Evolutionary conservation across 23 red algal species (phyloP).

Genomic region (Pyropia haitanensis): DNA sequence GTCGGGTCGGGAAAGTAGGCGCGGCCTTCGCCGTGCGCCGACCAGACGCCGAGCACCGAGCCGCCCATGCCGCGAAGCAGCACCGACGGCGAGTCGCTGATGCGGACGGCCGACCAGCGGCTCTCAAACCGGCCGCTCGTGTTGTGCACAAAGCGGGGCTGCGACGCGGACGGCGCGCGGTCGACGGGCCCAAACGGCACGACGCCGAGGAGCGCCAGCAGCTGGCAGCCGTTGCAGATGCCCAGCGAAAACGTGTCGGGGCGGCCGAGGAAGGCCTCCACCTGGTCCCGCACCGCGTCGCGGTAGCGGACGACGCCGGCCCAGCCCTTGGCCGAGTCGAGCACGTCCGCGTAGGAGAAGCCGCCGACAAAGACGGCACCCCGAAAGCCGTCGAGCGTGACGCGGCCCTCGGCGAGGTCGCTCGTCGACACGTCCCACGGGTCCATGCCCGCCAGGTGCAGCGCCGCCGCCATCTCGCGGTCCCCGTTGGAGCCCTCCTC

Average conservation of each 20-base stretch:
- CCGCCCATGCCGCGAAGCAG: conserved; percentile 82
- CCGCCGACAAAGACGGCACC: conserved; percentile 91
- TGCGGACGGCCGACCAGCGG: conserved; percentile 54
- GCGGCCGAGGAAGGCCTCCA: conserved; percentile 69
- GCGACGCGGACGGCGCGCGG: conserved; percentile 3
- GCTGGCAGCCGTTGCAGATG: conserved; percentile 97
- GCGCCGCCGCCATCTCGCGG: conserved; percentile 88
- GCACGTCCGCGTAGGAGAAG: conserved; percentile 94
- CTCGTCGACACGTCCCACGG: conserved; percentile 69
- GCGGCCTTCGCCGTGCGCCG: conserved; percentile 92
- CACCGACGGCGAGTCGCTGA: conserved; percentile 42
- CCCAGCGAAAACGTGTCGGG: conserved; percentile 92
- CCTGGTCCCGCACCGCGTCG: conserved; percentile 32
- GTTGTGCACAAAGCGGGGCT: conserved; percentile 84
- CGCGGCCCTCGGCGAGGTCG: conserved; percentile 39
- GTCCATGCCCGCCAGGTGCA: conserved; percentile 90
- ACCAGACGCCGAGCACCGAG: conserved; percentile 86
- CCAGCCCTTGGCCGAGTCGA: conserved; percentile 98
- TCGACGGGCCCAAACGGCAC: conserved; percentile 49
- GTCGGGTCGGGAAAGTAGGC: conserved; percentile 43
- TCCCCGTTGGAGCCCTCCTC: conserved; percentile 99
- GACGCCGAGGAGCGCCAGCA: conserved; percentile 90
- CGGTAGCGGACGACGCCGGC: conserved; percentile 84
- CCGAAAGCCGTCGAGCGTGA: conserved; percentile 57
- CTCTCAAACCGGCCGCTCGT: conserved; percentile 73